A percentile compares a stretch with the other conserved stretches of the same genome.
These are phyloP conservation scores for Diutina pseudorugosa DNA, from an alignment of 1,139 yeast species.

Conservation along the genomic window DNA sequence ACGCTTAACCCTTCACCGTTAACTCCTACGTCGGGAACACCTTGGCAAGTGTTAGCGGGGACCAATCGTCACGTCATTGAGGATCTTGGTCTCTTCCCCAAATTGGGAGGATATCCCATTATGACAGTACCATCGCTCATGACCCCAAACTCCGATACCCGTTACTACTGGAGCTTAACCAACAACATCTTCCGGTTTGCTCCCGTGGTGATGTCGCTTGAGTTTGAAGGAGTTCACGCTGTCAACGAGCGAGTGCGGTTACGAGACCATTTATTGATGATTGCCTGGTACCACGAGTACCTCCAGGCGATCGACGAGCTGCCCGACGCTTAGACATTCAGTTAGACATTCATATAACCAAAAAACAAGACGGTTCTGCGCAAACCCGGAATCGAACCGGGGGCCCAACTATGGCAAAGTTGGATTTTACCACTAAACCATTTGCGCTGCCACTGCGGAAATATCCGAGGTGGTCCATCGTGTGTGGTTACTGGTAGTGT, in stretches of 20 bases:
- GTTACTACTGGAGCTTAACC: conserved; percentile 3
- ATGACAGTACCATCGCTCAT: not conserved
- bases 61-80: not conserved
- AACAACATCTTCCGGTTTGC: conserved; percentile 1
- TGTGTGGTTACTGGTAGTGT: no score
- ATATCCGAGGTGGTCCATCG: no score
- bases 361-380: not conserved
- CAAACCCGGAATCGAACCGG: conserved; percentile 4
- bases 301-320: conserved; percentile 13
- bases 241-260: conserved; percentile 27
- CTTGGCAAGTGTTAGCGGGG: not conserved
- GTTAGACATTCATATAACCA: no score
- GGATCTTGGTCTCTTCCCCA: not conserved
- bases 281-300: conserved; percentile 31
- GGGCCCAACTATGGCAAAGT: conserved; percentile 3
- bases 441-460: not conserved
- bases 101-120: not conserved
- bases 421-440: conserved; percentile 3
- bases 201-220: not conserved
- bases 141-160: not conserved
- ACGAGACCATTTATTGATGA: conserved; percentile 27
- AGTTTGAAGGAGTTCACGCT: conserved; percentile 18
- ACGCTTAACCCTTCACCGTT: not conserved
- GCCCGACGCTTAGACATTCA: not conserved
- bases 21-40: not conserved